These are phyloP conservation scores for Chaetomiaceae sp. DNA, from an alignment of 2,329 filamentous ascomycete genomes.

Conservation along the genomic window DNA sequence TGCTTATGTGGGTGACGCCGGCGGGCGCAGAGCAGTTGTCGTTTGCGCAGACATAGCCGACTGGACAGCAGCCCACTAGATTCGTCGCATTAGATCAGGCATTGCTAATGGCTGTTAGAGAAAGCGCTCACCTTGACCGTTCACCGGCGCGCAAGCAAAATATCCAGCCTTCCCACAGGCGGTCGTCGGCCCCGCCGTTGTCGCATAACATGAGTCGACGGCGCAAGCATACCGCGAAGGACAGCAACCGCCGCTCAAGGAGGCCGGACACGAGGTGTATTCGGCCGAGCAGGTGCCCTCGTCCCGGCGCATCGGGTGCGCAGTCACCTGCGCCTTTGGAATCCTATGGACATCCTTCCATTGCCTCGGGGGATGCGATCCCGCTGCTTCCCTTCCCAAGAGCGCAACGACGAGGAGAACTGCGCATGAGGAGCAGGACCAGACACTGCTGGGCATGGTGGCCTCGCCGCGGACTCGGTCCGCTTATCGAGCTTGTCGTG, in stretches of 20 bases:
- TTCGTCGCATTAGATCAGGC: not conserved
- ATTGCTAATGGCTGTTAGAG: not conserved
- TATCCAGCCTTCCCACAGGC: slow-evolving; percentile 18
- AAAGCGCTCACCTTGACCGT: slow-evolving; percentile 19
- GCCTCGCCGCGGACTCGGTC: slow-evolving; percentile 7
- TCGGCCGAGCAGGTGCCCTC: slow-evolving; percentile 25
- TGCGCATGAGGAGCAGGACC: slow-evolving; percentile 27
- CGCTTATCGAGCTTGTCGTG: slow-evolving; percentile 17
- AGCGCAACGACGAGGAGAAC: slow-evolving; percentile 25
- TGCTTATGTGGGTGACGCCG: slow-evolving; percentile 35
- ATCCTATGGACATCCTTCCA: slow-evolving; percentile 27
- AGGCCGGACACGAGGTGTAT: slow-evolving; percentile 35
- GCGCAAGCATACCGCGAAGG: slow-evolving; percentile 26
- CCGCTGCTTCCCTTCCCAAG: slow-evolving; percentile 23
- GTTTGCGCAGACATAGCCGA: slow-evolving; percentile 40
- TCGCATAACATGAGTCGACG: slow-evolving; percentile 25
- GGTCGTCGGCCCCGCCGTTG: slow-evolving; percentile 21
- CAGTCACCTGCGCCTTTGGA: slow-evolving; percentile 26
- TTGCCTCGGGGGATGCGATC: slow-evolving; percentile 25
- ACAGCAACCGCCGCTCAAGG: slow-evolving; percentile 36
- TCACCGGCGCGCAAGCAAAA: slow-evolving; percentile 16
- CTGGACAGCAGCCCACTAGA: slow-evolving; percentile 42
- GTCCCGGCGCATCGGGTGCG: slow-evolving; percentile 21
- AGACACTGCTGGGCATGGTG: slow-evolving; percentile 27
- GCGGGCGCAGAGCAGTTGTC: slow-evolving; percentile 42